Percentiles rank a stretch among this genome's conserved stretches.
Conservation (phyloP, 1,284 basidiomycete genomes). For the Ceratobasidium sp. region DNA sequence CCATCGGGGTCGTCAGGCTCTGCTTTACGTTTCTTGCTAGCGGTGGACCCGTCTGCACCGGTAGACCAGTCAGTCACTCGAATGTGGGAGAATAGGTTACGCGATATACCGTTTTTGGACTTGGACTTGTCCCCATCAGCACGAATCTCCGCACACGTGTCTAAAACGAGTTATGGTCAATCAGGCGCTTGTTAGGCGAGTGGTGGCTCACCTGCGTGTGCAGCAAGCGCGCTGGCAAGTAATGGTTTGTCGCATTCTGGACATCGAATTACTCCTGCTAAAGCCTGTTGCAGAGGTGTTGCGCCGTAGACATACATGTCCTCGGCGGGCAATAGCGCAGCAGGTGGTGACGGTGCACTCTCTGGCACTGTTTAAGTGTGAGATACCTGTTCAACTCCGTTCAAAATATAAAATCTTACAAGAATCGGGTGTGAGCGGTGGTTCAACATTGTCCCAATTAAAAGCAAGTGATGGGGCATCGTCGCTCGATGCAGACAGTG, state of each 20-base stretch:
- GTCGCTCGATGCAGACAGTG: constrained; percentile 30
- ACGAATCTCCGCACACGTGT: constrained; percentile 72
- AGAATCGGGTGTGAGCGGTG: constrained; percentile 33
- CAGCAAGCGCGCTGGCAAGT: constrained; percentile 77
- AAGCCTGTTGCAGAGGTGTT: constrained; percentile 73
- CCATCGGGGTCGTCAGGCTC: constrained; percentile 68
- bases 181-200: neutral
- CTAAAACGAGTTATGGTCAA: constrained; percentile 11
- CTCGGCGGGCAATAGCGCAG: constrained; percentile 82
- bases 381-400: neutral
- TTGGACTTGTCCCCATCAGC: constrained; percentile 66
- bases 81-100: constrained; percentile 4
- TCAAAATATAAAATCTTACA: constrained; percentile 4
- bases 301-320: constrained; percentile 91
- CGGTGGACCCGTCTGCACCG: constrained; percentile 43
- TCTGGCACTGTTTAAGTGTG: constrained; percentile 27
- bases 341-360: constrained; percentile 71
- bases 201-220: constrained; percentile 75
- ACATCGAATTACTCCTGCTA: constrained; percentile 80
- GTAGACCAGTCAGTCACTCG: neutral
- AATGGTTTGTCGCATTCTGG: constrained; percentile 82
- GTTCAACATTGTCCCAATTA: constrained; percentile 43
- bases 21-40: constrained; percentile 79
- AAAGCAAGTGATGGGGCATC: constrained; percentile 30
- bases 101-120: constrained; percentile 66